phyloP scores from a whole-genome alignment of 2,329 filamentous ascomycete genomes.

The Verticillium dahliae region DNA sequence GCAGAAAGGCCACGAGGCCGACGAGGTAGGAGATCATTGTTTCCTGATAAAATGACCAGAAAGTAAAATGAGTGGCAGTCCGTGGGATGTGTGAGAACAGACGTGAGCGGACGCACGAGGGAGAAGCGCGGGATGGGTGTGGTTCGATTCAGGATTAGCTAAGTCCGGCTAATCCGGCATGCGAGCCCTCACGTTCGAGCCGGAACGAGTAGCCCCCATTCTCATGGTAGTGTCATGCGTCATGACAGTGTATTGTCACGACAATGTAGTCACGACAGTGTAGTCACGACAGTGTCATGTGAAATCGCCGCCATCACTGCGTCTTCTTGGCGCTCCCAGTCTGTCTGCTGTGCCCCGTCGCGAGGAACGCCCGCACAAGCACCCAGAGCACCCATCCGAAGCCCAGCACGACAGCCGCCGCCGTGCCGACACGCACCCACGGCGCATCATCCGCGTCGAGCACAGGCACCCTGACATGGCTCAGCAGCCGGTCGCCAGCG shows the following conservation, averaged over 20 bases:
- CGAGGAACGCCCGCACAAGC: constrained; percentile 32
- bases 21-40: constrained; percentile 40
- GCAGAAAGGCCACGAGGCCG: constrained; percentile 30
- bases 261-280: neutral
- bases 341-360: constrained; percentile 21
- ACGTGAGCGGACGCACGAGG: too few relatives aligned
- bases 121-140: neutral
- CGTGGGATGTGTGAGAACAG: neutral
- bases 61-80: neutral
- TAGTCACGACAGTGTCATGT: neutral
- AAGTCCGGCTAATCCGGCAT: neutral
- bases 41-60: neutral
- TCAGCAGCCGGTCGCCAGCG: constrained; percentile 35
- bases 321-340: constrained; percentile 6
- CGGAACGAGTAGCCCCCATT: too few relatives aligned
- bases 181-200: neutral
- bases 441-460: constrained; percentile 44
- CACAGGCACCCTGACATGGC: constrained; percentile 57
- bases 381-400: constrained; percentile 66
- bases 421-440: constrained; percentile 49
- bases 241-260: neutral
- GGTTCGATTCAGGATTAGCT: neutral
- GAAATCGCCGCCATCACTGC: constrained; percentile 2
- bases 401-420: constrained; percentile 52
- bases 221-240: too few relatives aligned